These are phyloP conservation scores for Parietichytrium sp. DNA, from an alignment of 108 stramenopile genomes.

Conservation along the genomic window DNA sequence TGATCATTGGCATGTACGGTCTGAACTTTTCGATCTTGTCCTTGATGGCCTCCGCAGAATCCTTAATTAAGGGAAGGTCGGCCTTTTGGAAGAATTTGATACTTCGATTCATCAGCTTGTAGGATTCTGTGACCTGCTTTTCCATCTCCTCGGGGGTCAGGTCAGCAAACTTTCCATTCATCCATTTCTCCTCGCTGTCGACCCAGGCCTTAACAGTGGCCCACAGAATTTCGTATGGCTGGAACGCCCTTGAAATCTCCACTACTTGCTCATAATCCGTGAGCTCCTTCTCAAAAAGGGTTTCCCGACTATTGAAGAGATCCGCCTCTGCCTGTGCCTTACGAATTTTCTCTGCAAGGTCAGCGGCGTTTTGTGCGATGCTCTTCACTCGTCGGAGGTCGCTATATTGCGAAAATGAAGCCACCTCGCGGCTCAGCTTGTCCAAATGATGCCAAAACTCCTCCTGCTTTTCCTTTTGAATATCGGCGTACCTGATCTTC, in stretches of 20 bases:
- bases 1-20: slow-evolving; percentile 58
- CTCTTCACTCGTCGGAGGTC: slow-evolving; percentile 52
- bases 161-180: slow-evolving; percentile 46
- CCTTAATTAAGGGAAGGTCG: slow-evolving; percentile 50
- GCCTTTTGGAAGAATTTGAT: slow-evolving; percentile 56
- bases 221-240: slow-evolving; percentile 68
- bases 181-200: slow-evolving; percentile 49
- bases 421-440: slow-evolving; percentile 56
- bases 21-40: slow-evolving; percentile 46
- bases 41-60: slow-evolving; percentile 60
- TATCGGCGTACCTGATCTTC: slow-evolving; percentile 46
- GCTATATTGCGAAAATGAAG: slow-evolving; percentile 41
- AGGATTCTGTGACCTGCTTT: slow-evolving; percentile 43
- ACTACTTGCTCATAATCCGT: slow-evolving; percentile 65
- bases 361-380: slow-evolving; percentile 48
- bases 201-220: slow-evolving; percentile 59
- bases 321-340: slow-evolving; percentile 53
- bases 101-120: slow-evolving; percentile 59
- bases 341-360: slow-evolving; percentile 44
- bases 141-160: slow-evolving; percentile 62
- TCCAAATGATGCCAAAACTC: slow-evolving; percentile 54
- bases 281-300: slow-evolving; percentile 55
- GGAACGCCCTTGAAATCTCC: slow-evolving; percentile 56
- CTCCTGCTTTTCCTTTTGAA: slow-evolving; percentile 62
- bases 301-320: slow-evolving; percentile 64